Evolutionary conservation across 345 rosid genomes (phyloP), one percentile per base, ranked within the genome.

Genomic region (Bretschneidera sinensis): DNA sequence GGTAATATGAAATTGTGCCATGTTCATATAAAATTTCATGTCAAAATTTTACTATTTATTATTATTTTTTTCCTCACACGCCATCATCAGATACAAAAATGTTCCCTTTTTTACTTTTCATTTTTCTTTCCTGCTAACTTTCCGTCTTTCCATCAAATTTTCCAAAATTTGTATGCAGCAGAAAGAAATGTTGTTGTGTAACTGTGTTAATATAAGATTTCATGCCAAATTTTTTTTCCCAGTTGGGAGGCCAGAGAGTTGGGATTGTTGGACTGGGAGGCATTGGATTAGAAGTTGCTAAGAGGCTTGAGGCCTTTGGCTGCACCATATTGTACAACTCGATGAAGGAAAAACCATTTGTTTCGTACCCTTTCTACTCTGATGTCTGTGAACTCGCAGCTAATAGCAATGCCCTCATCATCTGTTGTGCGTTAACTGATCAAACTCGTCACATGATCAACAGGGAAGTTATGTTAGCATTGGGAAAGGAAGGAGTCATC

Each of bases 221-320:
- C 4, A 4, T 31, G 10, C 24, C 39, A 4, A 24, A 17, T 43
- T 20, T 43, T 39, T n/a, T 24, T 0, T 69, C 24, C 24, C 79
- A 77, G 85, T n/a, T 76, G 21, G 43, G 76, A 1, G 80, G 85
- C 31, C 80, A 78, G 71, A 64, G 72, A 31, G 65, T 76, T 14
- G 85, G 85, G 14, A 78, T 78, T 52, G 78, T 83, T 5, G 84
- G 89, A 68, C 18, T 83, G 25, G 84, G 85, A 31, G 71, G 48
- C 24, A 76, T 80, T 19, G 85, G 83, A 33, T 21, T 24, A 10
- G 63, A 61, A 45, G 67, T 78, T n/a, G n/a, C n/a, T n/a, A n/a
- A n/a, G n/a, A n/a, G n/a, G n/a, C n/a, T n/a, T n/a, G n/a, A n/a
- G n/a, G 74, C 72, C 2, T 76, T 83, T 35, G 80, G 83, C 22